Conservation (phyloP, 1,139 yeast species). For the Debaryomyces robertsiae region DNA sequence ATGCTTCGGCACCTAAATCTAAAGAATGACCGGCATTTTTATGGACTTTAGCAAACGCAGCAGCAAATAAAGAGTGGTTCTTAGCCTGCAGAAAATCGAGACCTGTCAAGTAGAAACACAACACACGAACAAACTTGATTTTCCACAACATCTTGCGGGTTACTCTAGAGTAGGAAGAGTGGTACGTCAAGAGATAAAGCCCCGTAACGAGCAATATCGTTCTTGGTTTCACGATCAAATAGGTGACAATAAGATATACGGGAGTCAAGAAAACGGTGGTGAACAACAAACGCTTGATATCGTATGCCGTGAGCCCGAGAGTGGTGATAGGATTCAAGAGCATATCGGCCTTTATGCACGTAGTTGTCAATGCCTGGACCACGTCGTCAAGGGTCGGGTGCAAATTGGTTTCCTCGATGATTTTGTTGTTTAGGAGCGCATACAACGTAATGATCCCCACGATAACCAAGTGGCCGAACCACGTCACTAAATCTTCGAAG, state of each 20-base stretch:
- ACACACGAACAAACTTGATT: slow-evolving; percentile 65
- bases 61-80: slow-evolving; percentile 52
- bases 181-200: slow-evolving; percentile 71
- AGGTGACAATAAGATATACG: slow-evolving; percentile 68
- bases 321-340: slow-evolving; percentile 76
- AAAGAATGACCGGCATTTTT: slow-evolving; percentile 43
- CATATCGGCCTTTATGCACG: slow-evolving; percentile 75
- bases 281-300: slow-evolving; percentile 74
- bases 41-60: slow-evolving; percentile 63
- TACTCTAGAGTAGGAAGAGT: slow-evolving; percentile 81
- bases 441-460: slow-evolving; percentile 70
- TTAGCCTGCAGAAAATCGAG: slow-evolving; percentile 69
- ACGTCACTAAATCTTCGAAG: slow-evolving; percentile 70
- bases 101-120: slow-evolving; percentile 84
- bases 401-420: slow-evolving; percentile 54
- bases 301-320: slow-evolving; percentile 70
- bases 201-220: slow-evolving; percentile 64
- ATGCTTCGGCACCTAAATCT: slow-evolving; percentile 21
- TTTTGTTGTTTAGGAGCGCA: slow-evolving; percentile 58
- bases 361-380: slow-evolving; percentile 75
- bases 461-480: slow-evolving; percentile 77
- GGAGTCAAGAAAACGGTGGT: slow-evolving; percentile 89
- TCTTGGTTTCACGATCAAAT: slow-evolving; percentile 70
- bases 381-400: slow-evolving; percentile 89
- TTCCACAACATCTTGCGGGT: slow-evolving; percentile 85